Base-by-base conservation (phyloP, 345 rosid species). In the Triadica sebifera region DNA sequence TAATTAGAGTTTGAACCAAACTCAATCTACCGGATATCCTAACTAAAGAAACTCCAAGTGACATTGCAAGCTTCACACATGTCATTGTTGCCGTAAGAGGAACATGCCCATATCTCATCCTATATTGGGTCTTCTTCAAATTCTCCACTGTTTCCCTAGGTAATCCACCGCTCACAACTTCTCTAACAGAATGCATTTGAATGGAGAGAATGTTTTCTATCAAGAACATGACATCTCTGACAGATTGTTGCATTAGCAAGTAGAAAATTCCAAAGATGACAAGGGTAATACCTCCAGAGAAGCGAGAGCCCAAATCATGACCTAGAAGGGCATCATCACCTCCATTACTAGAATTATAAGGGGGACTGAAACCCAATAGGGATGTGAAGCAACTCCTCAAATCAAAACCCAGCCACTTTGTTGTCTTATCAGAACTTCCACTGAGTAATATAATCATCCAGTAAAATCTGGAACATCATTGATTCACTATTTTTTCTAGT, bases 251-350 rank as follows among this genome's bases (percentile, higher is more conserved):
- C 72, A 88, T 91, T 79, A 91, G 82, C 56, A 93, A 74, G 84
- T 91, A 95, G 45, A 95, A 80, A 71, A 93, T 83, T 73, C 99
- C 99, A 22, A 98, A 97, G 75, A 96, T 94, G 67, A 93, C 97
- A 4, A 97, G 80, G 68, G 98, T 79, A 67, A 89, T 87, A 46
- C 98, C 97, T 8, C 98, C 98, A 12, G 85, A 81, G 70, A 81
- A 82, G 77, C 86, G 90, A 68, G 99, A 90, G 59, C 98, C 94
- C 79, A 89, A 85, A 10, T 96, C 99, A 69, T 93, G 96, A 78
- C 99, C 99, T 75, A 95, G 91, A 75, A 95, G 99, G 65, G 94
- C 91, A 59, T 96, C 97, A 9, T 93, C 91, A 39, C 97, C 97
- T 64, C 97, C 94, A 22, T 86, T 86, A 84, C 89, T 85, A 67